phyloP scores from a whole-genome alignment of 73 alveolate species.

The Halteria grandinella region DNA sequence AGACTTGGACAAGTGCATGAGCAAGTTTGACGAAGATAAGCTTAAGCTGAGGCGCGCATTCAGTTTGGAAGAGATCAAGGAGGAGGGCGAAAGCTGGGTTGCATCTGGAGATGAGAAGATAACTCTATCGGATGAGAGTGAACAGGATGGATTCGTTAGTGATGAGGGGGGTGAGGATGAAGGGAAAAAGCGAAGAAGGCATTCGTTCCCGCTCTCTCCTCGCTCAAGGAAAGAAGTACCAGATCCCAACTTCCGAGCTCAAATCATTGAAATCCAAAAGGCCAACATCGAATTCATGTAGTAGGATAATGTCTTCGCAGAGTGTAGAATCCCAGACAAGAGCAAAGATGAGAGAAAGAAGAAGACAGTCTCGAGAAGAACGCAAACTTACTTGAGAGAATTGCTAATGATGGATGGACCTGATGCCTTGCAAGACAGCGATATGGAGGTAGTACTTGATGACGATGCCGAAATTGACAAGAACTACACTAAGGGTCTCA shows the following conservation, averaged over 20 bases:
- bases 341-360: slow-evolving; percentile 29
- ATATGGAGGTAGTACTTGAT: slow-evolving; percentile 43
- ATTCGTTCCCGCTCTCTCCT: slow-evolving; percentile 45
- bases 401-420: slow-evolving; percentile 41
- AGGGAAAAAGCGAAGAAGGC: slow-evolving; percentile 11
- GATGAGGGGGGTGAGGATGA: slow-evolving; percentile 24
- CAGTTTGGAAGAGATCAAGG: slow-evolving; percentile 16
- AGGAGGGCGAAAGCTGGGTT: slow-evolving; percentile 43
- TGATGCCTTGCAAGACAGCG: slow-evolving; percentile 24
- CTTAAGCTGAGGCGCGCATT: slow-evolving; percentile 35
- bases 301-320: slow-evolving; percentile 63
- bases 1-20: slow-evolving; percentile 15
- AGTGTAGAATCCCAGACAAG: slow-evolving; percentile 48
- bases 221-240: neutral
- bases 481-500: slow-evolving; percentile 56
- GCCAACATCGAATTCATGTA: neutral
- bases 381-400: slow-evolving; percentile 48
- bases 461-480: slow-evolving; percentile 70
- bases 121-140: slow-evolving; percentile 16
- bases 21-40: slow-evolving; percentile 25
- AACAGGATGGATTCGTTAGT: too few relatives aligned
- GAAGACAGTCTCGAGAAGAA: slow-evolving; percentile 34
- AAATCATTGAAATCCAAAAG: slow-evolving; percentile 2
- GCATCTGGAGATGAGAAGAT: slow-evolving; percentile 5
- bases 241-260: slow-evolving; percentile 12